Base-by-base conservation (phyloP, 192 early-diverging fungal species). In the Gorgonomyces haynaldii region DNA sequence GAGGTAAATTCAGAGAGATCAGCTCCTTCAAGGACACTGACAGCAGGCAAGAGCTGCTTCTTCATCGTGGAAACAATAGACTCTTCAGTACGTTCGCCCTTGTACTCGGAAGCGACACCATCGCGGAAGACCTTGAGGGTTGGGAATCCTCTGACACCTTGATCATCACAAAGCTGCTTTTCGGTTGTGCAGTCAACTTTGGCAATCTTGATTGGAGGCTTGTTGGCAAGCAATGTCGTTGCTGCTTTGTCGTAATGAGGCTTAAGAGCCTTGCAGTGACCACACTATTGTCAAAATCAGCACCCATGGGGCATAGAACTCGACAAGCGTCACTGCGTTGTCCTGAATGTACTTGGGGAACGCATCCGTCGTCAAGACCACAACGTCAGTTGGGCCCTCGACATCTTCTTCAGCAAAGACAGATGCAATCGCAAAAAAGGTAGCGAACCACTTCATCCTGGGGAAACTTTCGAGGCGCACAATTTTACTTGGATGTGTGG, bases 121-220 rank as follows among this genome's bases (percentile, higher is more conserved):
- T 81, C 58, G 48, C 81, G 48, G 70, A 91, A 89, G 31, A 96
- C 69, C 69, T 93, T 97, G 54, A 95, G 64, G 8, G 91, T 91
- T 15, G 91, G 91, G 81, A 90, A 96, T 32, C 91, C 94, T 50
- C 77, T 62, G 34, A 98, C 69, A 28, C 80, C 76, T 44, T 84
- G 70, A 53, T 88, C 78, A 40, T 79, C 71, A 65, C 94, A 98
- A 22, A 90, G 61, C 7, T 81, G 81, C 28, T 76, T 68, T 51
- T 90, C 85, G 31, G 78, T 83, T 9, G 91, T 95, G 73, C 94
- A 98, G 64, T 98, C 93, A 29, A 98, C 89, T 76, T 98, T 95
- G 67, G 88, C 92, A 39, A 98, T 52, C n/a, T n/a, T n/a, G n/a
- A n/a, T n/a, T n/a, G n/a, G n/a, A 35, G 72, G 60, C 48, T 92